Conservation (phyloP, 2,329 filamentous ascomycete genomes). For the Fonsecaea erecta region DNA sequence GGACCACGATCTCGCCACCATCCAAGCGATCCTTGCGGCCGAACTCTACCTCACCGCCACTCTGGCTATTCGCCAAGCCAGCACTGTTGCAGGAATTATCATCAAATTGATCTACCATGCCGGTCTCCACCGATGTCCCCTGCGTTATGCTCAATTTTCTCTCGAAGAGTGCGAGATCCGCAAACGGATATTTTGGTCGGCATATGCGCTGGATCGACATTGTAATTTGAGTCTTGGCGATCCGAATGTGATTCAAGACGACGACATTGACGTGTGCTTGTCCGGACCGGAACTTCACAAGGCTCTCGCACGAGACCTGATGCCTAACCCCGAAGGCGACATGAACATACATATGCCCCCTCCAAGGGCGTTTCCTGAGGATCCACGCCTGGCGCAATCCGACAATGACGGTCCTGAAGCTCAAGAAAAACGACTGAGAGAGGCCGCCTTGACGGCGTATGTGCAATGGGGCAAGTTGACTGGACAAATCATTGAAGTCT, state of each 20-base stretch:
- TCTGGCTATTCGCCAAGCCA: slow-evolving; percentile 56
- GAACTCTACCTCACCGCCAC: slow-evolving; percentile 56
- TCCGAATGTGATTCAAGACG: slow-evolving; percentile 49
- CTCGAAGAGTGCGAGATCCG: slow-evolving; percentile 48
- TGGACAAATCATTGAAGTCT: slow-evolving; percentile 48
- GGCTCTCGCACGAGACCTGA: slow-evolving; percentile 22
- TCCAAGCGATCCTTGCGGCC: slow-evolving; percentile 56
- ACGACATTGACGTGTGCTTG: slow-evolving; percentile 53
- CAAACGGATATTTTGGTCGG: slow-evolving; percentile 51
- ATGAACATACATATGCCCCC: slow-evolving; percentile 34
- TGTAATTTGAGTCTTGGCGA: slow-evolving; percentile 48
- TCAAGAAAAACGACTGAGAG: slow-evolving; percentile 38
- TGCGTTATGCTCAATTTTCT: slow-evolving; percentile 55
- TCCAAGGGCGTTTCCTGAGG: slow-evolving; percentile 17
- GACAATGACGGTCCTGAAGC: slow-evolving; percentile 30
- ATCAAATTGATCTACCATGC: slow-evolving; percentile 55
- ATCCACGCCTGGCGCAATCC: slow-evolving; percentile 18
- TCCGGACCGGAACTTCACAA: slow-evolving; percentile 42
- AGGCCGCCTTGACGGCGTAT: slow-evolving; percentile 46
- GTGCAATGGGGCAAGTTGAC: slow-evolving; percentile 48
- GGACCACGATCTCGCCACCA: slow-evolving; percentile 44
- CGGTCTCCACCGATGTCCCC: slow-evolving; percentile 58
- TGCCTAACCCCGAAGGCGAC: slow-evolving; percentile 26
- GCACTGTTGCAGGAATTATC: slow-evolving; percentile 55
- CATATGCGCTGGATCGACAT: slow-evolving; percentile 50